phyloP scores from a whole-genome alignment of 345 rosid species.

The Dovyalis caffra region DNA sequence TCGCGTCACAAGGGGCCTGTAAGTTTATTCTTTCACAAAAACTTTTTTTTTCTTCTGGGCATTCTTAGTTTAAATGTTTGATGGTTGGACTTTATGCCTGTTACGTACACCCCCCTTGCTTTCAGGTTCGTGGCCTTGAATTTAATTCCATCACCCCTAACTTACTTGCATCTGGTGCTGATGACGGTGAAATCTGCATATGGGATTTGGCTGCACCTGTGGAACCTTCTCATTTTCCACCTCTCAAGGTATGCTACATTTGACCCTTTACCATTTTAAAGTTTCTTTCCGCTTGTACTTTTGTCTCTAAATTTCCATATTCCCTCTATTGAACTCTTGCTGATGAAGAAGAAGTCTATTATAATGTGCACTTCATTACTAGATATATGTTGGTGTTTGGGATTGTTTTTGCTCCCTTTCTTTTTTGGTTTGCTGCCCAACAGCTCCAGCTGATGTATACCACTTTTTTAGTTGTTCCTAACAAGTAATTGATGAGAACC shows the following conservation, averaged over 20 bases:
- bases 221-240: conserved; percentile 83
- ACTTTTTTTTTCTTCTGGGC: background rate
- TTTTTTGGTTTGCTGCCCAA: background rate
- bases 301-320: background rate
- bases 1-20: conserved; percentile 91
- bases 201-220: conserved; percentile 87
- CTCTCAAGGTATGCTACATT: conserved; percentile 54
- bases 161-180: conserved; percentile 96
- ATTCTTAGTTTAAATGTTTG: conserved; percentile 1
- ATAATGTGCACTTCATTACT: background rate
- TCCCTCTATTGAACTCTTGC: background rate
- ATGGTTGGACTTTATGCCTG: conserved; percentile 7
- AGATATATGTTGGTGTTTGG: background rate
- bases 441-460: background rate
- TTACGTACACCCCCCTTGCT: conserved; percentile 2
- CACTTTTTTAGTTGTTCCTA: background rate
- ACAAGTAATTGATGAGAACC: background rate
- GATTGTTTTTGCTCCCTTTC: background rate
- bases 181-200: conserved; percentile 93
- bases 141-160: conserved; percentile 75
- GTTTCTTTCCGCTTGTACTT: background rate
- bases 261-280: background rate
- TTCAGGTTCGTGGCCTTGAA: conserved; percentile 98
- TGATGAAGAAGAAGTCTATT: background rate
- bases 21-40: conserved; percentile 41